These are phyloP conservation scores for Kwoniella sp. DNA, from an alignment of 768 basidiomycete genomes.

Conservation along the genomic window DNA sequence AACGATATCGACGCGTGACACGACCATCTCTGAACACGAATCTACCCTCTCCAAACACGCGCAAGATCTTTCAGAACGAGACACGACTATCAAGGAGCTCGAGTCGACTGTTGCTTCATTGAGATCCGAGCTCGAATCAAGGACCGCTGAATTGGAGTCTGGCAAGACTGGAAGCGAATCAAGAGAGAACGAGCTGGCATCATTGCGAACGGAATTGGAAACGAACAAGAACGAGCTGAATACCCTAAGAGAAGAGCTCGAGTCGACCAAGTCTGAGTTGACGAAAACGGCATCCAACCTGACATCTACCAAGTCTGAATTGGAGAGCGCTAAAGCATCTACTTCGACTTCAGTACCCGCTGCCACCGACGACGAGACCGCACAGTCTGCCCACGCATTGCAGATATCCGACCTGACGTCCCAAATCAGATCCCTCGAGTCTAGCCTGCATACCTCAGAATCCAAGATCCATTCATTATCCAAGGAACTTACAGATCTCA, in stretches of 20 bases:
- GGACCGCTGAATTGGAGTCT: background rate
- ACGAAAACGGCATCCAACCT: no score
- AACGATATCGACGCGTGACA: constrained; percentile 2
- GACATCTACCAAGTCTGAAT: background rate
- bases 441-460: constrained; percentile 36
- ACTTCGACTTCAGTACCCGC: no score
- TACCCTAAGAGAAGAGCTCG: background rate
- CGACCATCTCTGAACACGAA: constrained; percentile 11
- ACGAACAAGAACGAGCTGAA: background rate
- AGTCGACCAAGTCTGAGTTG: background rate
- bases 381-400: constrained; percentile 12
- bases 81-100: background rate
- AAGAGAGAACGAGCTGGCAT: constrained; percentile 4
- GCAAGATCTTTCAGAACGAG: background rate
- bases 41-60: constrained; percentile 1
- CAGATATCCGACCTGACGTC: constrained; percentile 35
- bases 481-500: constrained; percentile 46
- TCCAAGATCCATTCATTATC: constrained; percentile 41
- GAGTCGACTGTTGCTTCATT: background rate
- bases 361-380: background rate
- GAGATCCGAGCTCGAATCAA: background rate
- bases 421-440: constrained; percentile 36
- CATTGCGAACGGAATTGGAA: constrained; percentile 1
- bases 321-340: background rate
- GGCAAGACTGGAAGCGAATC: background rate